A percentile compares a stretch with the other conserved stretches of the same genome.
These are phyloP conservation scores for Cyclaneusma minus DNA, from an alignment of 2,329 filamentous ascomycete genomes.

Conservation along the genomic window DNA sequence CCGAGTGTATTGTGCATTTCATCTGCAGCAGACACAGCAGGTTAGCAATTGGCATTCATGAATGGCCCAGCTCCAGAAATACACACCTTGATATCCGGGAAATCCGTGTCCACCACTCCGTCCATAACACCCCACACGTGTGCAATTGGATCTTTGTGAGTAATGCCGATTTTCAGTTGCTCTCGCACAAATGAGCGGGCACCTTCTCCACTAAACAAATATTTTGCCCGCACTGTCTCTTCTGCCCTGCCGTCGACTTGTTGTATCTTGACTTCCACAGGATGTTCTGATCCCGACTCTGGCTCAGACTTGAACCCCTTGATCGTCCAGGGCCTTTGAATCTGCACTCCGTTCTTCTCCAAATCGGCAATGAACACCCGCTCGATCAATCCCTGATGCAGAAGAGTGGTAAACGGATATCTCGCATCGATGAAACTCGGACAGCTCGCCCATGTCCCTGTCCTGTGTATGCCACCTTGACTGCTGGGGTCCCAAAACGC, in stretches of 20 bases:
- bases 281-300: constrained; percentile 45
- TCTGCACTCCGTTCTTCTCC: constrained; percentile 38
- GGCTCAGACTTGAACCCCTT: constrained; percentile 43
- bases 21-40: constrained; percentile 26
- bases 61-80: neutral
- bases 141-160: constrained; percentile 52
- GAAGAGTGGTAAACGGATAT: constrained; percentile 53
- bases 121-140: constrained; percentile 69
- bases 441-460: constrained; percentile 72
- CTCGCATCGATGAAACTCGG: constrained; percentile 66
- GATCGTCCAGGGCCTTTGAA: constrained; percentile 53
- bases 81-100: constrained; percentile 57
- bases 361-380: constrained; percentile 53
- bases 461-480: constrained; percentile 45
- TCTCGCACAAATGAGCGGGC: constrained; percentile 50
- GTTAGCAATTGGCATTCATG: constrained; percentile 36
- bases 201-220: constrained; percentile 58
- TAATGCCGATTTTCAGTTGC: constrained; percentile 53
- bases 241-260: constrained; percentile 57
- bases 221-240: constrained; percentile 55
- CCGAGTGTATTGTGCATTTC: constrained; percentile 63
- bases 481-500: constrained; percentile 55
- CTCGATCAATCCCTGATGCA: constrained; percentile 61
- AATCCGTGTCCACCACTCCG: constrained; percentile 55
- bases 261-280: constrained; percentile 63